Conservation (phyloP, 208 protist species). For the Acanthamoeba quina region DNA sequence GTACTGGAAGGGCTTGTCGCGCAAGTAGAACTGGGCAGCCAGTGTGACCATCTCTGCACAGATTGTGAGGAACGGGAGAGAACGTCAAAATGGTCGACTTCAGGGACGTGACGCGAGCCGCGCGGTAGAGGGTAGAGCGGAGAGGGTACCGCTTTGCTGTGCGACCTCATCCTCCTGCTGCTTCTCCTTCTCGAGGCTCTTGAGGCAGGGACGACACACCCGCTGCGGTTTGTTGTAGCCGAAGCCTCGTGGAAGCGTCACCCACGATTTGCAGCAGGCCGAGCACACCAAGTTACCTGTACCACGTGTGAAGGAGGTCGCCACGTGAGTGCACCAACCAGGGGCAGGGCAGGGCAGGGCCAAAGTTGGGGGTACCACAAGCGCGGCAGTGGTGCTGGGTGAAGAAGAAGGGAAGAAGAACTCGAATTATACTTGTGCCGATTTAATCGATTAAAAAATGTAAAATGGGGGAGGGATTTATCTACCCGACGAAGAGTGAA, state of each 20-base stretch:
- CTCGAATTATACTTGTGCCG: neutral
- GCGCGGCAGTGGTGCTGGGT: slow-evolving; percentile 30
- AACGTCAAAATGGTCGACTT: too few relatives aligned
- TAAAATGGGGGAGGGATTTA: neutral
- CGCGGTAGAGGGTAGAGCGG: neutral
- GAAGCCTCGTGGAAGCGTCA: neutral
- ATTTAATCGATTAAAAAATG: neutral
- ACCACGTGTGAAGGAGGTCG: neutral
- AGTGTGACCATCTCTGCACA: neutral
- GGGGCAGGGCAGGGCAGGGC: neutral
- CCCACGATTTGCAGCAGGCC: neutral
- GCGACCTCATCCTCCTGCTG: slow-evolving; percentile 4
- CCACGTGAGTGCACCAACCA: neutral
- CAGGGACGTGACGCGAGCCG: neutral
- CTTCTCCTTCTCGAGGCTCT: slow-evolving; percentile 13
- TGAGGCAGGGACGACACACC: slow-evolving; percentile 26
- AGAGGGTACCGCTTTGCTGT: neutral
- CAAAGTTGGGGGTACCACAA: slow-evolving; percentile 3
- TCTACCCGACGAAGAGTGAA: slow-evolving; percentile 47
- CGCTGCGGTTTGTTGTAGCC: slow-evolving; percentile 23
- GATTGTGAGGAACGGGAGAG: neutral
- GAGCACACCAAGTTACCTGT: slow-evolving; percentile 26
- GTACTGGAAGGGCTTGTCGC: slow-evolving; percentile 50
- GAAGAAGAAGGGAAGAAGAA: neutral
- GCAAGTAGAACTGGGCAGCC: slow-evolving; percentile 47